phyloP scores from a whole-genome alignment of 305 asterid species.

The Rubia peregrina region DNA sequence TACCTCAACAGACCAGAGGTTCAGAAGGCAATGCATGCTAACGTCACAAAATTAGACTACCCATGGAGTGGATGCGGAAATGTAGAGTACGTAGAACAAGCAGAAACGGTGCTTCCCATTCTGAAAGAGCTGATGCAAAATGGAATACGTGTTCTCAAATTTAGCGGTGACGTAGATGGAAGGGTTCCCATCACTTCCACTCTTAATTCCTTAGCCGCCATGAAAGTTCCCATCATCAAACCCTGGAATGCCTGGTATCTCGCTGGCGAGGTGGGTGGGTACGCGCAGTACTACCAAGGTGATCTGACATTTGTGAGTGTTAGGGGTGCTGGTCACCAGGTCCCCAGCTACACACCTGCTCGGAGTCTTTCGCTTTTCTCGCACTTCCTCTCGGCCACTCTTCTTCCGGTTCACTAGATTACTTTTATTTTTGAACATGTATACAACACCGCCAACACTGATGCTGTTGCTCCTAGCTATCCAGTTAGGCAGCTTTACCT shows the following conservation, averaged over 20 bases:
- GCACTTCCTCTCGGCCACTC: conserved; percentile 46
- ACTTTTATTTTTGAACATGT: no score
- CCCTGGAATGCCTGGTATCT: conserved; percentile 64
- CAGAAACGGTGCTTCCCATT: conserved; percentile 54
- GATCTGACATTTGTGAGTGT: conserved; percentile 61
- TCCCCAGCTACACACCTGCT: conserved; percentile 58
- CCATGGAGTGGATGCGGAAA: conserved; percentile 73
- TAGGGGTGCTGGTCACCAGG: conserved; percentile 79
- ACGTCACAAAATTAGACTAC: conserved; percentile 50
- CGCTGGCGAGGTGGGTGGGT: conserved; percentile 31
- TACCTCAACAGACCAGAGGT: conserved; percentile 58
- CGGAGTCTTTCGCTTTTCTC: conserved; percentile 50
- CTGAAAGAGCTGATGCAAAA: conserved; percentile 43
- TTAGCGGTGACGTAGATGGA: conserved; percentile 79
- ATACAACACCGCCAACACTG: no score
- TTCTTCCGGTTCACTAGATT: conserved; percentile 33
- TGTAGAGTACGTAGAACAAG: conserved; percentile 42
- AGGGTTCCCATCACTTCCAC: conserved; percentile 81
- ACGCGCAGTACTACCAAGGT: conserved; percentile 35
- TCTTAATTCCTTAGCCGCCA: conserved; percentile 32
- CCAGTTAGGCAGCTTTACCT: no score
- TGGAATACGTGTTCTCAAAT: conserved; percentile 63
- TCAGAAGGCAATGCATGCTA: conserved; percentile 73
- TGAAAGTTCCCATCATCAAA: conserved; percentile 36
- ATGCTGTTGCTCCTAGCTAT: no score